Percentiles rank a stretch among this genome's conserved stretches.
Evolutionary conservation across 345 rosid genomes (phyloP).

Genomic region (Acer saccharum): DNA sequence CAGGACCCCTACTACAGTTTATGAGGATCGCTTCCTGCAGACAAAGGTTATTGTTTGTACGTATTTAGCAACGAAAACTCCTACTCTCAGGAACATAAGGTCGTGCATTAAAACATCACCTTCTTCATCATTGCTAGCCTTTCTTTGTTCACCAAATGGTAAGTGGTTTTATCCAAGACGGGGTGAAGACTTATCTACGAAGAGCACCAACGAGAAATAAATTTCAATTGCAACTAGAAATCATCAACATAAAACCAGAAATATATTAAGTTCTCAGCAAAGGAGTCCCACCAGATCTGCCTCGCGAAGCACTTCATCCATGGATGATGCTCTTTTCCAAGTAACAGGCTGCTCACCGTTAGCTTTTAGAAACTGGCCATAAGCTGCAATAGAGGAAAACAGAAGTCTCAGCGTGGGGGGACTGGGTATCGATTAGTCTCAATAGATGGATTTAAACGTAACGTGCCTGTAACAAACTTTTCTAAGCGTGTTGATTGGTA

Average conservation of each 20-base stretch:
- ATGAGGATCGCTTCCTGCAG: slow-evolving; percentile 89
- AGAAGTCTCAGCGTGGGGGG: slow-evolving; percentile 12
- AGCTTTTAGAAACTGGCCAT: slow-evolving; percentile 79
- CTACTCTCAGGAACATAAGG: neutral
- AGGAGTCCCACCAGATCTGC: slow-evolving; percentile 73
- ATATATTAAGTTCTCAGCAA: slow-evolving; percentile 4
- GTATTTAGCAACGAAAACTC: slow-evolving; percentile 3
- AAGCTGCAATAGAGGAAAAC: slow-evolving; percentile 49
- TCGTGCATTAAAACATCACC: slow-evolving; percentile 39
- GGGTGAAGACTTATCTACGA: slow-evolving; percentile 97
- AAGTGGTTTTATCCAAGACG: slow-evolving; percentile 87
- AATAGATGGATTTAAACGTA: neutral
- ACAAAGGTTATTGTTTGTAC: neutral
- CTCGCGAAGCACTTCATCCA: slow-evolving; percentile 90
- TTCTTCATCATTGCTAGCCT: slow-evolving; percentile 91
- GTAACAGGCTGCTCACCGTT: slow-evolving; percentile 84
- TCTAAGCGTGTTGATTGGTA: slow-evolving; percentile 94
- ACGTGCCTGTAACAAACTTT: slow-evolving; percentile 83
- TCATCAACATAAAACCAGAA: neutral
- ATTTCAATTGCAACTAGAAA: slow-evolving; percentile 14
- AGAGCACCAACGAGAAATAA: slow-evolving; percentile 14
- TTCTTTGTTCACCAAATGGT: slow-evolving; percentile 91
- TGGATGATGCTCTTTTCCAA: slow-evolving; percentile 85
- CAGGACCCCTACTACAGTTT: slow-evolving; percentile 96
- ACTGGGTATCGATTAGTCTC: neutral